phyloP scores from a whole-genome alignment of 2,329 filamentous ascomycete genomes.

The Incumbomyces lentus region DNA sequence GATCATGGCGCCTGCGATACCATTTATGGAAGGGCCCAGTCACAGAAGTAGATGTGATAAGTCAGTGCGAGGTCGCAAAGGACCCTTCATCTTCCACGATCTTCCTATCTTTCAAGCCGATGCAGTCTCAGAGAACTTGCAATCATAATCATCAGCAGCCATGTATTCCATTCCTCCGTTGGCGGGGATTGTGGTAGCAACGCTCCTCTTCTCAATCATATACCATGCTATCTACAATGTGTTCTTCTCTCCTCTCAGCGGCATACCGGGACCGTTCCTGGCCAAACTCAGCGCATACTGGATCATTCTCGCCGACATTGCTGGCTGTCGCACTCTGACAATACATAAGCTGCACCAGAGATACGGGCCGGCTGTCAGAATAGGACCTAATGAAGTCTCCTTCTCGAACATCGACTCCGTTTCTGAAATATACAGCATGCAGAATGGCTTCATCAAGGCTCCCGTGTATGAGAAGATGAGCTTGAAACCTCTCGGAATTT shows the following conservation, averaged over 20 bases:
- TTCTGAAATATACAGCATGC: slow-evolving; percentile 48
- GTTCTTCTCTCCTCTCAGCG: slow-evolving; percentile 18
- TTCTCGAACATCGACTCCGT: slow-evolving; percentile 51
- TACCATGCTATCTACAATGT: slow-evolving; percentile 12
- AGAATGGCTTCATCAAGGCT: slow-evolving; percentile 11
- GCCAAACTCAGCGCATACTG: slow-evolving; percentile 8
- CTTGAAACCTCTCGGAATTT: slow-evolving; percentile 5
- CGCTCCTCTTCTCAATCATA: too few species aligned
- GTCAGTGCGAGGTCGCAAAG: too few species aligned
- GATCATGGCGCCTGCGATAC: too few species aligned
- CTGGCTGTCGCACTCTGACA: slow-evolving; percentile 23
- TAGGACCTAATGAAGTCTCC: slow-evolving; percentile 57
- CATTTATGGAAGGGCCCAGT: too few species aligned
- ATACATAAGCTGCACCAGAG: slow-evolving; percentile 49
- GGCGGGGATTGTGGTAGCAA: too few species aligned
- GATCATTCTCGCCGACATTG: slow-evolving; percentile 9
- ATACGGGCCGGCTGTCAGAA: slow-evolving; percentile 51
- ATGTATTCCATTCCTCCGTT: too few species aligned
- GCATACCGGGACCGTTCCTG: slow-evolving; percentile 19
- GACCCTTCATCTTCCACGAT: too few species aligned
- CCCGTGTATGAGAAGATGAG: slow-evolving; percentile 9
- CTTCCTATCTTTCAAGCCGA: too few species aligned
- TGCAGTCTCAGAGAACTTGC: too few species aligned
- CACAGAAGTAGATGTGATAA: too few species aligned
- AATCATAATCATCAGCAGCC: too few species aligned